Evolutionary conservation across 306 rosid species (phyloP).

Genomic region (Trifolium fragiferum): DNA sequence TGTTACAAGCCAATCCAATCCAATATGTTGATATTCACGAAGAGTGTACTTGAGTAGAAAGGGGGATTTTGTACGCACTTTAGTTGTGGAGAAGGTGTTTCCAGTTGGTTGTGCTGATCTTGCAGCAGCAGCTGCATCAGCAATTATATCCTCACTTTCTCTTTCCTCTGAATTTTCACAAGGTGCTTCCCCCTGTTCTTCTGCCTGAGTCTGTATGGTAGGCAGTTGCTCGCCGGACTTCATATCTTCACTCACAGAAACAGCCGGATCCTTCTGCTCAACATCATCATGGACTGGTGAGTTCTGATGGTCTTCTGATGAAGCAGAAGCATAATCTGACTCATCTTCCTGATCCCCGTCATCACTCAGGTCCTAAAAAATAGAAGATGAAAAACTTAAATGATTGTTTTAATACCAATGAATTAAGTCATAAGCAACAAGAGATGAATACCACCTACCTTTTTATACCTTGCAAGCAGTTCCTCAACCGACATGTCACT

Average conservation of each 20-base stretch:
- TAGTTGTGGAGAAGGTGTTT: conserved; percentile 95
- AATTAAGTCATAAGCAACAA: conserved; percentile 37
- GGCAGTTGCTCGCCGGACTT: conserved; percentile 54
- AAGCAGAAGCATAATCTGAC: conserved; percentile 70
- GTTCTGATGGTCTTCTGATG: conserved; percentile 60
- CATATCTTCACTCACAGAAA: conserved; percentile 59
- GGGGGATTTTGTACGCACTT: conserved; percentile 94
- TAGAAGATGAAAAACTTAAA: conserved; percentile 21
- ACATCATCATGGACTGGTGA: conserved; percentile 61
- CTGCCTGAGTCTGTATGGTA: conserved; percentile 49
- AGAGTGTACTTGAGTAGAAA: conserved; percentile 89
- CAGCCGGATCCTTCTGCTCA: conserved; percentile 47
- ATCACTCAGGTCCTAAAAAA: conserved; percentile 55
- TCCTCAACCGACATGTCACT: conserved; percentile 88
- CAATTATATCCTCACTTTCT: conserved; percentile 82
- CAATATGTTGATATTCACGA: conserved; percentile 98
- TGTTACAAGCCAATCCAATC: conserved; percentile 99
- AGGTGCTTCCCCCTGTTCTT: conserved; percentile 53
- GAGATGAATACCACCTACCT: conserved; percentile 66
- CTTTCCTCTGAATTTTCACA: conserved; percentile 54
- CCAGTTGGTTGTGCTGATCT: conserved; percentile 99
- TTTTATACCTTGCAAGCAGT: conserved; percentile 90
- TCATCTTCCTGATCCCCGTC: conserved; percentile 59
- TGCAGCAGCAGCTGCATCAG: conserved; percentile 99
- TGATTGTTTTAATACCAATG: conserved; percentile 31